Evolutionary conservation across 1,284 basidiomycete genomes (phyloP).

Genomic region (Coniophora puteana): DNA sequence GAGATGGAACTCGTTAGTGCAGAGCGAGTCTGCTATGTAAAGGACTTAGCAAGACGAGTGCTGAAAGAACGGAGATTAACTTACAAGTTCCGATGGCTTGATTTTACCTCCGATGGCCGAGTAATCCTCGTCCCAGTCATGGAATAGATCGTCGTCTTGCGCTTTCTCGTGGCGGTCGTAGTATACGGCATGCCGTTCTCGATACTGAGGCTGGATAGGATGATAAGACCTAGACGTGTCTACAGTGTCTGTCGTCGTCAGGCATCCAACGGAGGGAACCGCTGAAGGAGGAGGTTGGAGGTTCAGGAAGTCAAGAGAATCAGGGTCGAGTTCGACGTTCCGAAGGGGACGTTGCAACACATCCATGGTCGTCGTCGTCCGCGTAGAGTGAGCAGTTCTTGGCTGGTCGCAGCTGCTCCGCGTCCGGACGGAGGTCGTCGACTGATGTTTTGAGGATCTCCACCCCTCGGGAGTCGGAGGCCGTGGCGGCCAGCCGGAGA

Average conservation of each 20-base stretch:
- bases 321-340: slow-evolving; percentile 29
- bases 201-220: slow-evolving; percentile 28
- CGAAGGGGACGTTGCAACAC: slow-evolving; percentile 28
- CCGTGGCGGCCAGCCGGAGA: too few species aligned
- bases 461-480: too few species aligned
- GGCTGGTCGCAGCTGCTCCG: too few species aligned
- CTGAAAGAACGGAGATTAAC: too few species aligned
- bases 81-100: slow-evolving; percentile 14
- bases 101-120: slow-evolving; percentile 19
- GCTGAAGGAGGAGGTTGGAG: slow-evolving; percentile 31
- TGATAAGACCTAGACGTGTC: slow-evolving; percentile 25
- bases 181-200: slow-evolving; percentile 22
- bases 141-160: slow-evolving; percentile 31
- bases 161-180: slow-evolving; percentile 30
- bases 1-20: too few species aligned
- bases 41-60: too few species aligned
- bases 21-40: too few species aligned
- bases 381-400: slow-evolving; percentile 20
- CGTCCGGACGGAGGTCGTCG: too few species aligned
- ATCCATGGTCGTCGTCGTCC: slow-evolving; percentile 25
- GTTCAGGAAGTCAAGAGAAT: slow-evolving; percentile 30
- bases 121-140: slow-evolving; percentile 30
- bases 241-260: slow-evolving; percentile 29
- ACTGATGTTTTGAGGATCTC: too few species aligned
- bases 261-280: slow-evolving; percentile 29